A percentile compares a stretch with the other conserved stretches of the same genome.
Conservation (phyloP, 768 basidiomycete genomes). For the Podaxis sp. region DNA sequence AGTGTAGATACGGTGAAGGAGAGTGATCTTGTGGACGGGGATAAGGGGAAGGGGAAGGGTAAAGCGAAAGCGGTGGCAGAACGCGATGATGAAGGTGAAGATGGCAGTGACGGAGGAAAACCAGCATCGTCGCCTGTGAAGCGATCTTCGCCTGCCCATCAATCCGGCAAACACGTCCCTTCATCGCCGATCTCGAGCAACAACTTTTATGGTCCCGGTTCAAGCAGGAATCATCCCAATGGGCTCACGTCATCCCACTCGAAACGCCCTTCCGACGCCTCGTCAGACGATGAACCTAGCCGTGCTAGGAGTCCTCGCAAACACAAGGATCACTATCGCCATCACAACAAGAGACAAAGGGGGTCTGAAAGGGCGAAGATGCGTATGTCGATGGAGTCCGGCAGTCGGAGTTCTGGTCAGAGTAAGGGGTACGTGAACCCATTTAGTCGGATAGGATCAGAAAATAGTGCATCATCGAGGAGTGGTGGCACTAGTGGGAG, state of each 20-base stretch:
- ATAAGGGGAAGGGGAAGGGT: background rate
- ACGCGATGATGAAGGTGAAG: conserved; percentile 11
- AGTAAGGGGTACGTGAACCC: conserved; percentile 2
- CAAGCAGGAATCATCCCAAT: background rate
- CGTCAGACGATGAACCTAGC: background rate
- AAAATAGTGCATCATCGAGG: conserved; percentile 1
- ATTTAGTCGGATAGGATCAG: conserved; percentile 2
- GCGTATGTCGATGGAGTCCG: conserved; percentile 1
- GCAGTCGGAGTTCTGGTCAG: background rate
- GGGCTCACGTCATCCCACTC: background rate
- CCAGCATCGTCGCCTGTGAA: conserved; percentile 7
- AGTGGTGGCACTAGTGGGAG: conserved; percentile 4
- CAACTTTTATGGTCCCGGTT: conserved; percentile 12
- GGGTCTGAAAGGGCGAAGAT: background rate
- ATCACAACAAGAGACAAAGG: background rate
- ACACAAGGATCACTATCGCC: background rate
- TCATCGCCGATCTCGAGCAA: conserved; percentile 11
- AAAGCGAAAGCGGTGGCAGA: conserved; percentile 3
- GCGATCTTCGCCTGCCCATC: background rate
- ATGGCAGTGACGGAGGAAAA: background rate
- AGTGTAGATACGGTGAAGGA: background rate
- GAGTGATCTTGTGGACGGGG: background rate
- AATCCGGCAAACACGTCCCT: background rate
- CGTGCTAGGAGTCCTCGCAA: background rate
- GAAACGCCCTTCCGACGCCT: background rate